Evolutionary conservation across 2,329 filamentous ascomycete genomes (phyloP), one percentile per base, ranked within the genome.

Genomic region (Raffaelea ambrosiae): DNA sequence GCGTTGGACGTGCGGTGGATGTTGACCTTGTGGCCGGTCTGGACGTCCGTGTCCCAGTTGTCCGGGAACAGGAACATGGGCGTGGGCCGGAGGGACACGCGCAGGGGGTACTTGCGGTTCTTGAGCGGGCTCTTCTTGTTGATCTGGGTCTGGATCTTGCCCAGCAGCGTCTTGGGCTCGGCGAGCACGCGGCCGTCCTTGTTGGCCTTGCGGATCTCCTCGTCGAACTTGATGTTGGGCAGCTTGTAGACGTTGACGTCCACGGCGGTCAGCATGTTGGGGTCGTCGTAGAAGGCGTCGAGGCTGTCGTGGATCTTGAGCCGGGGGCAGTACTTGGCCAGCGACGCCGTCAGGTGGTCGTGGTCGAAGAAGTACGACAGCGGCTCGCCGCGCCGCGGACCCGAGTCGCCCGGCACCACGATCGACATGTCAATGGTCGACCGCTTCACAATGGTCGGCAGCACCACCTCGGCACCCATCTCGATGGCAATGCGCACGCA

Each of bases 401-500:
- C 61, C 8, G 48, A 53, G 43, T 55, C 55, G 40, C 54, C 46
- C 4, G 62, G 58, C 0, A 51, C 38, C 21, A 57, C 38, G 20
- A 54, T 50, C 45, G 55, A 39, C 43, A 65, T 56, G 49, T 66
- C 58, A 36, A 55, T 55, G 20, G 56, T 53, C n/a, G 61, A 57
- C 18, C 64, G 63, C 19, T 55, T 56, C 38, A 61, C 52, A 46
- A 68, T 64, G 5, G 58, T 55, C 14, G 68, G 67, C 8, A 69
- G 53, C 46, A 70, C 57, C 33, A 71, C 49, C 43, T 63, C 60
- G 31, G 66, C 66, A 47, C 71, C 71, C 39, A 69, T 66, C 59
- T 72, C 68, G 29, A 73, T 71, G 14, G 68, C 69, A 45, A 69
- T 64, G 40, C 69, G 64, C 20, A 74, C 56, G 55, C 71, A 73